A percentile compares a stretch with the other conserved stretches of the same genome.
Conservation (phyloP, 306 rosid species). For the Castanea sativa region DNA sequence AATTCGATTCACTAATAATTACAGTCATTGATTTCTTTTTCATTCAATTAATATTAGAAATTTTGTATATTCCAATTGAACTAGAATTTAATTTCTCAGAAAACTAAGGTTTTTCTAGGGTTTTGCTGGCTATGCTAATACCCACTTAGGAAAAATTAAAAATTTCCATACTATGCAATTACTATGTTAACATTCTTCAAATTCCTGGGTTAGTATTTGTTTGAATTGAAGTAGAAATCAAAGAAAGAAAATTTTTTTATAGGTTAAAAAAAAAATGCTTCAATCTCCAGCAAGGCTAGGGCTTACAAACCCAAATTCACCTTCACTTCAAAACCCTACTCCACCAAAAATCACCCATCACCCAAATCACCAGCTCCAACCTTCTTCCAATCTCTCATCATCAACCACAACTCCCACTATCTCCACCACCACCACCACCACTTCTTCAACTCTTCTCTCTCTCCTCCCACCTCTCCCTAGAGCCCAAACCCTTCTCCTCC, state of each 20-base stretch:
- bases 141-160: too few relatives aligned
- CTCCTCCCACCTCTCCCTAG: conserved; percentile 89
- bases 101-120: too few relatives aligned
- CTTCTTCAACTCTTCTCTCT: conserved; percentile 59
- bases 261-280: background rate
- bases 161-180: too few relatives aligned
- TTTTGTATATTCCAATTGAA: too few relatives aligned
- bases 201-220: background rate
- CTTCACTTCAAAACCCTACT: conserved; percentile 65
- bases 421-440: conserved; percentile 28
- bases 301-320: conserved; percentile 75
- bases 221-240: background rate
- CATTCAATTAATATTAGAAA: too few relatives aligned
- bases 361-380: conserved; percentile 33
- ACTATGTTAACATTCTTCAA: too few relatives aligned
- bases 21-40: too few relatives aligned
- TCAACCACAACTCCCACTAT: background rate
- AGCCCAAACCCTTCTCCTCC: conserved; percentile 80
- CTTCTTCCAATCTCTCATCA: background rate
- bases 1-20: too few relatives aligned
- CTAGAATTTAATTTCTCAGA: too few relatives aligned
- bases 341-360: conserved; percentile 70
- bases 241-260: background rate
- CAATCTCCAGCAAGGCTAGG: conserved; percentile 91
- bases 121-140: too few relatives aligned